These are phyloP conservation scores for Mycena galopus DNA, from an alignment of 768 basidiomycete species.

Conservation along the genomic window DNA sequence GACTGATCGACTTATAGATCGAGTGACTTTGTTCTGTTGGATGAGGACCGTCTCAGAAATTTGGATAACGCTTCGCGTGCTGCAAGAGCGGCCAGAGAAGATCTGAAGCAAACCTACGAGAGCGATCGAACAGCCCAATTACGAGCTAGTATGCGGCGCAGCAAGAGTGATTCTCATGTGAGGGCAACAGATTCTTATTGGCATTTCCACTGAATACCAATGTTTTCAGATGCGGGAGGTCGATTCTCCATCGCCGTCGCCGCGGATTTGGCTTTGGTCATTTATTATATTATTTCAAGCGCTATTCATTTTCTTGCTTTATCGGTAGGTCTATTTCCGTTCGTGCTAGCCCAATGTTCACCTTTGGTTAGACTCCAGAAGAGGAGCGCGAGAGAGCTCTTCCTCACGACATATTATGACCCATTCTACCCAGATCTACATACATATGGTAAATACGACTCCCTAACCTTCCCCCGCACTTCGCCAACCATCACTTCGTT, in stretches of 20 bases:
- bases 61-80: slow-evolving; percentile 66
- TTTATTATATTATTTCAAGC: slow-evolving; percentile 32
- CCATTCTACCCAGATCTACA: slow-evolving; percentile 82
- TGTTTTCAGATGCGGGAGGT: slow-evolving; percentile 1
- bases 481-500: slow-evolving; percentile 52
- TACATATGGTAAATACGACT: slow-evolving; percentile 60
- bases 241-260: slow-evolving; percentile 11
- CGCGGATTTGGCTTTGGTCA: slow-evolving; percentile 32
- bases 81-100: slow-evolving; percentile 64
- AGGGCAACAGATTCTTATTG: slow-evolving; percentile 33
- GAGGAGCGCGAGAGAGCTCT: slow-evolving; percentile 64
- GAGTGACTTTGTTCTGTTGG: slow-evolving; percentile 49
- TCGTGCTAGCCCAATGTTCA: slow-evolving; percentile 15
- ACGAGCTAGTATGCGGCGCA: slow-evolving; percentile 50
- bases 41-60: slow-evolving; percentile 61
- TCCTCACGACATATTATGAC: slow-evolving; percentile 83
- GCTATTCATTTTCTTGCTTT: slow-evolving; percentile 27
- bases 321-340: slow-evolving; percentile 18
- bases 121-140: slow-evolving; percentile 53
- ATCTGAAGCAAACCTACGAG: slow-evolving; percentile 50
- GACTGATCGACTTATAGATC: slow-evolving; percentile 48
- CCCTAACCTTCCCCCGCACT: slow-evolving; percentile 49
- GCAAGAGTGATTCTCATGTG: slow-evolving; percentile 54
- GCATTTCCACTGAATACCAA: neutral
- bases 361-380: slow-evolving; percentile 56